Percentiles rank a stretch among this genome's conserved stretches.
phyloP scores from a whole-genome alignment of 306 rosid species.

The Vigna reflexopilosa region DNA sequence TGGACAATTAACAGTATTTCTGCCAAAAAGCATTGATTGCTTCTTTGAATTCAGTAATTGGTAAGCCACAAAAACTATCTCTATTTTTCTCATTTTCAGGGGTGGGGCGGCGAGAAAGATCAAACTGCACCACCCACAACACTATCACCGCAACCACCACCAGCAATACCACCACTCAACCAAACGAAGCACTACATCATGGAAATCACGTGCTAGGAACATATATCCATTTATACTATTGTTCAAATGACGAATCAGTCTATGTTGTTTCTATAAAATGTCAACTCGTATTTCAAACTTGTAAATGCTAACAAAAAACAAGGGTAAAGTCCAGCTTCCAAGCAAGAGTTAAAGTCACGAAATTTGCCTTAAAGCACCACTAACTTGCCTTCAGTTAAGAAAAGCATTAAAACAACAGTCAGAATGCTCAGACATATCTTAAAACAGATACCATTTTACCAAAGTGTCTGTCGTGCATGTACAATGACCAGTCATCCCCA shows the following conservation, averaged over 20 bases:
- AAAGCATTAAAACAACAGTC: constrained; percentile 25
- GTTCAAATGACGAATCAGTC: neutral
- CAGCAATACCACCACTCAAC: too few relatives aligned
- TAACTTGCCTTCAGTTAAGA: constrained; percentile 1
- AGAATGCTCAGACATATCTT: constrained; percentile 1
- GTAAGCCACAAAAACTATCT: too few relatives aligned
- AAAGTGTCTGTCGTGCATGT: constrained; percentile 54
- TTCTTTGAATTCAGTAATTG: too few relatives aligned
- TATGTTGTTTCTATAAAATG: constrained; percentile 3
- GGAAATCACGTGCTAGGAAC: neutral
- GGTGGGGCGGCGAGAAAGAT: too few relatives aligned
- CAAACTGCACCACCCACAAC: neutral
- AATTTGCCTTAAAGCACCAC: constrained; percentile 18
- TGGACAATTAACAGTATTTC: too few relatives aligned
- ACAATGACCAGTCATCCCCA: constrained; percentile 81
- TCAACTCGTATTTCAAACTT: constrained; percentile 7
- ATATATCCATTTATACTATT: neutral
- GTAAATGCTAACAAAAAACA: constrained; percentile 8
- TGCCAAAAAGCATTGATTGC: too few relatives aligned
- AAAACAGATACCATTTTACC: constrained; percentile 67
- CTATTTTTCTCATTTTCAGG: too few relatives aligned
- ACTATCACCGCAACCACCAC: too few relatives aligned
- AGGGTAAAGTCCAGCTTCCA: neutral
- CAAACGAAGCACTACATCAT: too few relatives aligned
- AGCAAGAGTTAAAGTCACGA: constrained; percentile 37